A percentile compares a stretch with the other conserved stretches of the same genome.
Evolutionary conservation across 2,329 filamentous ascomycete species (phyloP).

Genomic region (Helminthosporium solani): DNA sequence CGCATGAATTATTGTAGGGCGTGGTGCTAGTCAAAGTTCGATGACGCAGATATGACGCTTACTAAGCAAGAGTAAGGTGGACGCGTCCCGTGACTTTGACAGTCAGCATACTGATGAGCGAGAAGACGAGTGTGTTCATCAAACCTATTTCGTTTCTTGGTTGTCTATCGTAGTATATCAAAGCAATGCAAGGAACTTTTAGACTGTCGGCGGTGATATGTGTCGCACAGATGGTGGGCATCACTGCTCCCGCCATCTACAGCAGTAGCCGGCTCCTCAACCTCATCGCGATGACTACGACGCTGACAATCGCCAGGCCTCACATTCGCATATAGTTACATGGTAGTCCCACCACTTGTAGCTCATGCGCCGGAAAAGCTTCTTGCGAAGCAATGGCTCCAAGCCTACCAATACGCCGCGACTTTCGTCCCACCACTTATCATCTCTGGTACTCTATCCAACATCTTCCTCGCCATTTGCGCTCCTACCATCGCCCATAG

Average conservation of each 20-base stretch:
- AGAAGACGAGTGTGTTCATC: not conserved
- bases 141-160: too few species aligned
- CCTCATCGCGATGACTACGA: not conserved
- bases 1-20: too few species aligned
- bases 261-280: constrained; percentile 14
- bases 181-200: not conserved
- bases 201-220: not conserved
- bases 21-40: too few species aligned
- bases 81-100: too few species aligned
- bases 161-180: too few species aligned
- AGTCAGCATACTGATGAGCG: too few species aligned
- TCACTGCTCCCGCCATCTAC: constrained; percentile 26
- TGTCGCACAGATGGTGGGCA: constrained; percentile 19
- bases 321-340: constrained; percentile 37
- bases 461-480: constrained; percentile 29
- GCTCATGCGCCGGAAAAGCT: constrained; percentile 34
- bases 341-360: constrained; percentile 40
- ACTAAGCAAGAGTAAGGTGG: too few species aligned
- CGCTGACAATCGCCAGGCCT: constrained; percentile 17
- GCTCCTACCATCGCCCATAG: constrained; percentile 4
- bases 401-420: constrained; percentile 42
- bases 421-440: constrained; percentile 42
- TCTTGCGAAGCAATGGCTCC: constrained; percentile 44
- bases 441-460: constrained; percentile 34
- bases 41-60: too few species aligned